Evolutionary conservation across 2,329 filamentous ascomycete genomes (phyloP), one percentile per base, ranked within the genome.

Genomic region (Periconia sp.): DNA sequence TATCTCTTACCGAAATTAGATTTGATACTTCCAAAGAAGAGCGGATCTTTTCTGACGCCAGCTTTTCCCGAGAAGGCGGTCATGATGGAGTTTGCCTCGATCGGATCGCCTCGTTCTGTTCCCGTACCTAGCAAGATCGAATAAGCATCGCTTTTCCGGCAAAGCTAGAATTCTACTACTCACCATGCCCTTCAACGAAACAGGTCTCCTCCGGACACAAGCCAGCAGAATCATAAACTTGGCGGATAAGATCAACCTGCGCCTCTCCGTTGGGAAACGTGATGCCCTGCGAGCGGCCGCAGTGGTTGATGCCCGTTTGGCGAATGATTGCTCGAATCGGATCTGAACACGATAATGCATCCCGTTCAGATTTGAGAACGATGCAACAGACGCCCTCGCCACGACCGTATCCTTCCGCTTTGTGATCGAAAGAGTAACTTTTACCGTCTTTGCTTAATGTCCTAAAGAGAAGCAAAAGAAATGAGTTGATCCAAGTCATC

Each of bases 261-360:
- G 76, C 72, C 80, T 62, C 85, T 79, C 72, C 10, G 76, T 81
- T 83, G 0, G 84, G 84, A 65, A 82, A 76, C 0, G 82, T 85
- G 53, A 86, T 80, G 8, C 23, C 33, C 15, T 37, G 33, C 11
- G 33, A 14, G 10, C 33, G 33, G 11, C 33, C 33, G 11, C 11
- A 37, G 33, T 44, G 19, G 20, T 44, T 44, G 15, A 11, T 27
- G 18, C 10, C 19, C 15, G 19, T 44, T 15, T 44, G 9, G 15
- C 42, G 19, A 27, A 44, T 44, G 15, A 44, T 23, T 15, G 42
- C 42, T 44, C 19, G 19, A 27, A 44, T 27, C 10, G 19, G 19
- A 27, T 44, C 19, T 6, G n/a, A 9, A 13, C 27, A 15, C 14
- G 14, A 11, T 44, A 44, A 23, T 23, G 19, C 19, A 23, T 44